Base-by-base conservation (phyloP, 2,329 filamentous ascomycete species). In the Chrysoporthe puriensis region DNA sequence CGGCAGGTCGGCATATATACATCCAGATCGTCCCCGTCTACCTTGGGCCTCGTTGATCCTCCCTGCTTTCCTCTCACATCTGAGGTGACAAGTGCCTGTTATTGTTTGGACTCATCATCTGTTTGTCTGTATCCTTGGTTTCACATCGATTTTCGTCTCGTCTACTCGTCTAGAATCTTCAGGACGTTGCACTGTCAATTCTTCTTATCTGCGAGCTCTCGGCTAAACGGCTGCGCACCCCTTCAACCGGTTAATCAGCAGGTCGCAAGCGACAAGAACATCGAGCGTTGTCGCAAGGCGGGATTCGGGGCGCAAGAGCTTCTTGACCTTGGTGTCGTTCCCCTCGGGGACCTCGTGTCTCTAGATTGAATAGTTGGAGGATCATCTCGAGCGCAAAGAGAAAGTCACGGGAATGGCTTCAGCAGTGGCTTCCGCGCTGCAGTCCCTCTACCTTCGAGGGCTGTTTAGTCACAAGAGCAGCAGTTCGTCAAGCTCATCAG, bases 401-500 rank as follows among this genome's bases (percentile, higher is more conserved):
- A 4, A 54, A 54, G 11, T 32, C 11, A 8, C 56, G 16, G 11
- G 11, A 40, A 60, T 60, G 57, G 57, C 57, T 46, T 61, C 59
- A 32, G n/a, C 21, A 6, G 52, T 65, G 56, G 63, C 32, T 6
- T 43, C 42, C 18, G 46, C 26, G 4, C 13, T 62, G n/a, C 64
- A 62, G 8, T 26, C 48, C 21, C 16, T 66, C 9, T 62, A 50
- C 32, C 9, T 48, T 26, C 59, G 64, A 14, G 59, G 64, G 3
- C 59, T 66, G 1, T 58, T 66, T 50, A 34, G 44, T 36, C 52
- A 57, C 52, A 58, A 32, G 21, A 40, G 50, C 44, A 57, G 58
- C 34, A 62, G 50, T n/a, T 65, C 63, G 1, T 59, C 54, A n/a
- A 67, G 48, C n/a, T 63, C 61, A 21, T 46, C 66, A 16, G 32